Percentiles rank a stretch among this genome's conserved stretches.
These are phyloP conservation scores for Citrus sinensis DNA, from an alignment of 345 rosid genomes.

Conservation along the genomic window DVS_A1.0 CM039163.1:35781001-35781500, in stretches of 20 bases:
- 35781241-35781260: too few relatives aligned
- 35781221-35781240: background rate
- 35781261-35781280: background rate
- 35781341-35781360: conserved; percentile 54
- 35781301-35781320: background rate
- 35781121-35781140: conserved; percentile 48
- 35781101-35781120: background rate
- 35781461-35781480: conserved; percentile 30
- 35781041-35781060: conserved; percentile 38
- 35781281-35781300: background rate
- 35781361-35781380: conserved; percentile 71
- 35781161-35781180: conserved; percentile 48
- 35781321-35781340: background rate
- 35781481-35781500: conserved; percentile 25
- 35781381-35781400: conserved; percentile 43
- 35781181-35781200: conserved; percentile 31
- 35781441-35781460: conserved; percentile 5
- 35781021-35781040: conserved; percentile 69
- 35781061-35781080: background rate
- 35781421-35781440: conserved; percentile 35
- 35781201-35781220: background rate
- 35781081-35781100: background rate
- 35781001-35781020: conserved; percentile 51
- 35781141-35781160: conserved; percentile 62
- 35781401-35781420: conserved; percentile 71